Evolutionary conservation across 345 rosid species (phyloP).

Genomic region (Rhizophora mangle): DNA sequence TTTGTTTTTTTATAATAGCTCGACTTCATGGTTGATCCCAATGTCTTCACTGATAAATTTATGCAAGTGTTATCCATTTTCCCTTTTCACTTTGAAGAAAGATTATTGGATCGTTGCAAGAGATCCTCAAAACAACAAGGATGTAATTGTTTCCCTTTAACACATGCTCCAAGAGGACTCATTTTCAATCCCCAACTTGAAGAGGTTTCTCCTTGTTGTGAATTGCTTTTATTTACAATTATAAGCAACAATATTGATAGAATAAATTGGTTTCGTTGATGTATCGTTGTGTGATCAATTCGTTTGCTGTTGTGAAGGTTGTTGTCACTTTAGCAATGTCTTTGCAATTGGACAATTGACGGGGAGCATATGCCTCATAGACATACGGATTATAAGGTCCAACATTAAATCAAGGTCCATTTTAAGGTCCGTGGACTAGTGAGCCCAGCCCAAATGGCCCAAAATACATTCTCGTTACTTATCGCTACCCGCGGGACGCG

Average conservation of each 20-base stretch:
- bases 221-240: not conserved
- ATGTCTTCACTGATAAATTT: slow-evolving; percentile 51
- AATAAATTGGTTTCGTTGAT: not conserved
- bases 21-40: slow-evolving; percentile 56
- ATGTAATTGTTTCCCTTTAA: slow-evolving; percentile 56
- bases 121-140: slow-evolving; percentile 55
- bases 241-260: not conserved
- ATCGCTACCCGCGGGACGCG: not conserved
- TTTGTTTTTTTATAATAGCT: too few relatives aligned
- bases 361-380: slow-evolving; percentile 58
- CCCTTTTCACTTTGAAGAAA: slow-evolving; percentile 57
- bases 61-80: slow-evolving; percentile 67
- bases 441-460: not conserved
- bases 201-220: slow-evolving; percentile 39
- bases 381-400: too few relatives aligned
- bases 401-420: too few relatives aligned
- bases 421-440: too few relatives aligned
- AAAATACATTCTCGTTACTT: not conserved
- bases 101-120: slow-evolving; percentile 87
- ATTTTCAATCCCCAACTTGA: slow-evolving; percentile 64
- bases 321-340: slow-evolving; percentile 66
- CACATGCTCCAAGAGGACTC: slow-evolving; percentile 76
- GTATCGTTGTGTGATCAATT: not conserved
- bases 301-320: slow-evolving; percentile 36
- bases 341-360: slow-evolving; percentile 65